Evolutionary conservation across 1,284 basidiomycete species (phyloP).

Genomic region (Heterobasidion irregulare): DNA sequence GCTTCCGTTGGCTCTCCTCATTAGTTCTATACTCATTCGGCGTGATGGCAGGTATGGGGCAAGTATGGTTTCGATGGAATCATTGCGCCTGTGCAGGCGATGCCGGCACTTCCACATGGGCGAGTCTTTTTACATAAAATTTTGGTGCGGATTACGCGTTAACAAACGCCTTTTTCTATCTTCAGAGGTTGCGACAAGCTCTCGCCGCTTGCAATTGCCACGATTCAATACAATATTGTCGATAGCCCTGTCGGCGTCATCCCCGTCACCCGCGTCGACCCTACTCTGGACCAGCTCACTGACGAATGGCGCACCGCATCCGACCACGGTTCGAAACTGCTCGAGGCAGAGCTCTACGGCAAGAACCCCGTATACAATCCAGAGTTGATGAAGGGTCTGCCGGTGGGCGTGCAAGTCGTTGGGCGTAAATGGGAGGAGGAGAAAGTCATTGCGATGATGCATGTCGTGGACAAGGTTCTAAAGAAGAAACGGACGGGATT

Average conservation of each 20-base stretch:
- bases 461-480: constrained; percentile 64
- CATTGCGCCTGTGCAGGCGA: constrained; percentile 65
- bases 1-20: not conserved
- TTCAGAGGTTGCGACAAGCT: not conserved
- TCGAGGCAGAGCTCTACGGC: constrained; percentile 53
- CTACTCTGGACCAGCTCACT: constrained; percentile 49
- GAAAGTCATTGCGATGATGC: constrained; percentile 79
- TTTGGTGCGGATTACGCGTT: too few species aligned
- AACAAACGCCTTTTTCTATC: not conserved
- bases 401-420: constrained; percentile 78
- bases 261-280: constrained; percentile 76
- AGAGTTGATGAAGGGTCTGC: constrained; percentile 67
- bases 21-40: not conserved
- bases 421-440: constrained; percentile 81
- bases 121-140: not conserved
- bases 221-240: constrained; percentile 65
- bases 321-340: constrained; percentile 38
- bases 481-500: constrained; percentile 37
- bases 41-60: constrained; percentile 59
- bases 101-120: constrained; percentile 69
- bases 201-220: constrained; percentile 37
- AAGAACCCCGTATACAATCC: constrained; percentile 56
- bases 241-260: constrained; percentile 72
- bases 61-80: constrained; percentile 65
- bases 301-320: constrained; percentile 45